A percentile compares a stretch with the other conserved stretches of the same genome.
Conservation (phyloP, 148 eudicot species). For the Gaultheria prostrata region DNA sequence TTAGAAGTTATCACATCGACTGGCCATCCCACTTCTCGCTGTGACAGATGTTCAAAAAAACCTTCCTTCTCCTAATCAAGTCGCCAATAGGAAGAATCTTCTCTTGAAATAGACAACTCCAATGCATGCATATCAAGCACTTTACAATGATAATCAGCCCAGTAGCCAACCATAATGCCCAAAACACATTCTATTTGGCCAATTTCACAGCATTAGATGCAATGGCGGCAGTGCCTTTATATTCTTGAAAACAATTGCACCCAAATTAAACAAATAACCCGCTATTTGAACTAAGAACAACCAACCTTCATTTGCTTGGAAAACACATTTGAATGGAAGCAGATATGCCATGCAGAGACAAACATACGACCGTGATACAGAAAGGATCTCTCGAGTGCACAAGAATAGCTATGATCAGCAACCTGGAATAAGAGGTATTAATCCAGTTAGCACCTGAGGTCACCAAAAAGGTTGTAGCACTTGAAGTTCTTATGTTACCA, state of each 20-base stretch:
- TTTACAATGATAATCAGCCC: not conserved
- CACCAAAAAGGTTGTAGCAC: not conserved
- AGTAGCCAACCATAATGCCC: not conserved
- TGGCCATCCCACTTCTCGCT: not conserved
- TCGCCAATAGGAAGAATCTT: not conserved
- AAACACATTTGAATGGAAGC: conserved; percentile 94
- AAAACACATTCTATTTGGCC: not conserved
- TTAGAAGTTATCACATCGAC: not conserved
- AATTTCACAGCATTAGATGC: not conserved
- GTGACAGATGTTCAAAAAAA: not conserved
- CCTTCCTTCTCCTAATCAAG: not conserved
- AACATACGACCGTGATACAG: conserved; percentile 97
- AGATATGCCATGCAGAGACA: conserved; percentile 85
- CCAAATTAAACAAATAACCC: not conserved
- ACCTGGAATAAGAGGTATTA: conserved; percentile 45
- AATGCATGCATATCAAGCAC: not conserved
- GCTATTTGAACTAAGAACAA: not conserved
- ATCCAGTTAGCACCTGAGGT: conserved; percentile 20
- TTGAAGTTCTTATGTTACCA: not conserved
- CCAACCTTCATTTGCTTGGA: conserved; percentile 95
- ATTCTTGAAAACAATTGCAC: not conserved
- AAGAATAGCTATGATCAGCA: conserved; percentile 84
- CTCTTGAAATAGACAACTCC: not conserved
- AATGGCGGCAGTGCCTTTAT: not conserved
- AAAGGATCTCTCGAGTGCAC: conserved; percentile 95